These are phyloP conservation scores for Lyophyllum semitale DNA, from an alignment of 768 basidiomycete genomes.

Conservation along the genomic window DNA sequence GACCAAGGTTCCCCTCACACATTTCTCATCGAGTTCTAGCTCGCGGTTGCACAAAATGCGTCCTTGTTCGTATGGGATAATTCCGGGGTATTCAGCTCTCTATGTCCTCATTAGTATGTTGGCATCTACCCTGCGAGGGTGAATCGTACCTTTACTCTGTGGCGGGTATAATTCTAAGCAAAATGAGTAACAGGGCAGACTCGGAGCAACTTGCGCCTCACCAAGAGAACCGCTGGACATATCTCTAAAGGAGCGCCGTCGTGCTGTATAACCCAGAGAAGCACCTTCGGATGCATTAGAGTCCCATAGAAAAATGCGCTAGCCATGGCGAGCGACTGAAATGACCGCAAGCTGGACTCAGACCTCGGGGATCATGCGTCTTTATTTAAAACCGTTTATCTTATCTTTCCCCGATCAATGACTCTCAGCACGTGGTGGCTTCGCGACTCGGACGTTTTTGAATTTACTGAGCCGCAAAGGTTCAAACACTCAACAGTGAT, in stretches of 20 bases:
- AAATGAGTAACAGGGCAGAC: neutral
- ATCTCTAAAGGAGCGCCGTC: slow-evolving; percentile 63
- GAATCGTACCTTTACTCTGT: slow-evolving; percentile 65
- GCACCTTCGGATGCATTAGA: slow-evolving; percentile 83
- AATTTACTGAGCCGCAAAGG: no score
- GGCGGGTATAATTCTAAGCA: slow-evolving; percentile 74
- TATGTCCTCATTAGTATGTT: slow-evolving; percentile 22
- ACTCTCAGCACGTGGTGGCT: neutral
- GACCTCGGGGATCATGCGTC: no score
- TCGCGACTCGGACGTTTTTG: no score
- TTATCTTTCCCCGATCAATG: neutral
- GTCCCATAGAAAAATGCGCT: slow-evolving; percentile 88
- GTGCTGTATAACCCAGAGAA: slow-evolving; percentile 74
- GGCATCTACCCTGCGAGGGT: no score
- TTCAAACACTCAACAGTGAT: slow-evolving; percentile 16
- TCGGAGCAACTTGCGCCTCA: slow-evolving; percentile 32
- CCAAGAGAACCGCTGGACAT: slow-evolving; percentile 74
- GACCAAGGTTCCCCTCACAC: slow-evolving; percentile 80
- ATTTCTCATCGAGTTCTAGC: slow-evolving; percentile 60
- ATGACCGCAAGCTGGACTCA: neutral
- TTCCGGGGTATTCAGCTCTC: slow-evolving; percentile 81
- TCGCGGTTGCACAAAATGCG: slow-evolving; percentile 47
- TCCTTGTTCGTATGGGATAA: slow-evolving; percentile 62
- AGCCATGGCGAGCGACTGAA: slow-evolving; percentile 3
- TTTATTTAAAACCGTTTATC: no score